Percentiles rank a stretch among this genome's conserved stretches.
These are phyloP conservation scores for Verticillium dahliae DNA, from an alignment of 2,329 filamentous ascomycete species.

Conservation along the genomic window DNA sequence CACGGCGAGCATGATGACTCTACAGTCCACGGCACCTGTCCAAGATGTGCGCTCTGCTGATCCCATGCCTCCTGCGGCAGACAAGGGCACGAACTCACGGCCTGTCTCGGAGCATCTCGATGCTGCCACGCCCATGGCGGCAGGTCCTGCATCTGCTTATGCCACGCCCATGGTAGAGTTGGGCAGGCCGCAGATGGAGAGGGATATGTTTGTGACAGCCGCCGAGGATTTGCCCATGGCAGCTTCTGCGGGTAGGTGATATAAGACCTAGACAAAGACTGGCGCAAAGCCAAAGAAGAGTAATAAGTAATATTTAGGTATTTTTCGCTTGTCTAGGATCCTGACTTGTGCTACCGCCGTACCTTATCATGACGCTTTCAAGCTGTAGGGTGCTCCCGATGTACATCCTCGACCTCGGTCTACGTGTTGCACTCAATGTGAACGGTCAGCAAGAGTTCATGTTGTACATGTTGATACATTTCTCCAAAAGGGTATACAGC, in stretches of 20 bases:
- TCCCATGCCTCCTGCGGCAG: neutral
- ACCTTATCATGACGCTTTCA: too few relatives aligned
- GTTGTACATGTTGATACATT: constrained; percentile 11
- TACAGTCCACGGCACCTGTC: constrained; percentile 35
- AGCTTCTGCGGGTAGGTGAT: constrained; percentile 9
- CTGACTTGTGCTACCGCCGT: too few relatives aligned
- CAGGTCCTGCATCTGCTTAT: neutral
- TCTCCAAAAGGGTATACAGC: constrained; percentile 7
- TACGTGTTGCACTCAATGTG: too few relatives aligned
- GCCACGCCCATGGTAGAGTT: neutral
- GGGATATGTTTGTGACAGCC: constrained; percentile 43
- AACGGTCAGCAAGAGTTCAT: neutral
- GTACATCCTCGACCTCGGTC: too few relatives aligned
- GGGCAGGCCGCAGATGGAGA: constrained; percentile 39
- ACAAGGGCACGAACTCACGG: neutral
- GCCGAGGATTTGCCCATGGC: constrained; percentile 31
- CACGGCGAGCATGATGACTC: constrained; percentile 65
- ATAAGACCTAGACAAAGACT: constrained; percentile 16
- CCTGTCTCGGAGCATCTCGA: neutral
- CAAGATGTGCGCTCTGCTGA: neutral
- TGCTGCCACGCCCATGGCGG: neutral
- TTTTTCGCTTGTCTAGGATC: neutral
- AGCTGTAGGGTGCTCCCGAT: too few relatives aligned
- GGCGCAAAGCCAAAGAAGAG: constrained; percentile 21
- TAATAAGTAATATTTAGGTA: neutral